phyloP scores from a whole-genome alignment of 495 filamentous ascomycete species.

The Terfezia boudieri region DNA sequence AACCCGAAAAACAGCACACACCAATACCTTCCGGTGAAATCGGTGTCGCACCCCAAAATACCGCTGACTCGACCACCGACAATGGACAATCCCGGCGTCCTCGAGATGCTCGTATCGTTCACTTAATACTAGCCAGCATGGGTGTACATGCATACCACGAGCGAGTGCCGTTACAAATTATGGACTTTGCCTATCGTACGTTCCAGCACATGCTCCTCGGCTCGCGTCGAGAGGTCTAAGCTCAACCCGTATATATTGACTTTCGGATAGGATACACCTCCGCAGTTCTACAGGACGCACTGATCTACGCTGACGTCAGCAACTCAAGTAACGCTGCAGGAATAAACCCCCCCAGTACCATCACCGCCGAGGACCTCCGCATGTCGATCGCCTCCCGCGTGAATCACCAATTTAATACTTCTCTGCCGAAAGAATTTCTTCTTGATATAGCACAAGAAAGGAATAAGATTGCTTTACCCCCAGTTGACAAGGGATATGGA shows the following conservation, averaged over 20 bases:
- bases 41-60: neutral
- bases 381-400: slow-evolving; percentile 40
- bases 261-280: slow-evolving; percentile 27
- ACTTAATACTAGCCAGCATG: slow-evolving; percentile 68
- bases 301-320: slow-evolving; percentile 36
- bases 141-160: slow-evolving; percentile 82
- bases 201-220: neutral
- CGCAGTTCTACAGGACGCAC: slow-evolving; percentile 40
- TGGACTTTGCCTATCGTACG: slow-evolving; percentile 88
- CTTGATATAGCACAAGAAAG: slow-evolving; percentile 61
- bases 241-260: neutral
- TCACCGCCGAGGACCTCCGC: slow-evolving; percentile 35
- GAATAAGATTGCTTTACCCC: slow-evolving; percentile 60
- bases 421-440: slow-evolving; percentile 64
- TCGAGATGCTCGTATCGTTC: slow-evolving; percentile 73
- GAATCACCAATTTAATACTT: slow-evolving; percentile 41
- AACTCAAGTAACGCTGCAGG: slow-evolving; percentile 10
- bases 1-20: slow-evolving; percentile 22
- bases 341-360: slow-evolving; percentile 19
- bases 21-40: slow-evolving; percentile 6
- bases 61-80: slow-evolving; percentile 26
- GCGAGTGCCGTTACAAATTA: slow-evolving; percentile 76
- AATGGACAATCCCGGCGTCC: slow-evolving; percentile 47
- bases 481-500: slow-evolving; percentile 56
- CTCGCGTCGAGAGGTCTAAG: slow-evolving; percentile 21